phyloP scores from a whole-genome alignment of 1,139 yeast genomes.

The Kazachstania sp. region DNA sequence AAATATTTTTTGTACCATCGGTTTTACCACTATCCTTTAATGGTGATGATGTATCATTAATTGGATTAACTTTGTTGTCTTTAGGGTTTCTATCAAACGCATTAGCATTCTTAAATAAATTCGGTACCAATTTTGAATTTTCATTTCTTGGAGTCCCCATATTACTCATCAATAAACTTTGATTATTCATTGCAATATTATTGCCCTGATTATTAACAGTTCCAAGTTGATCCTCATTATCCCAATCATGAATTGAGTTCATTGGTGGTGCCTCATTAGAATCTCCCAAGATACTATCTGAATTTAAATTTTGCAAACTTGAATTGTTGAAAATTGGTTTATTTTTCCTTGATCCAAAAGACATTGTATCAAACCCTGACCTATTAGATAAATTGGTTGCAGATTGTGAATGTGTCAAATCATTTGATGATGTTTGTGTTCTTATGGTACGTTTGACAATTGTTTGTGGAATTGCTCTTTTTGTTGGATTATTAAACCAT shows the following conservation, averaged over 20 bases:
- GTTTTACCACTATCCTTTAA: neutral
- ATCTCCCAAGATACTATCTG: slow-evolving; percentile 16
- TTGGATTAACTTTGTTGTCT: neutral
- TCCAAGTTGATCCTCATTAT: slow-evolving; percentile 31
- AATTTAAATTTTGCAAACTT: slow-evolving; percentile 11
- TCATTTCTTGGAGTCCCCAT: neutral
- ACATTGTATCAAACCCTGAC: slow-evolving; percentile 31
- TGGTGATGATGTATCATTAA: neutral
- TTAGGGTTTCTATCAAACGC: slow-evolving; percentile 5
- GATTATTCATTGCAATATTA: neutral
- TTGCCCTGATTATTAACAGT: slow-evolving; percentile 15
- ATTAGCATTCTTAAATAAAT: slow-evolving; percentile 2
- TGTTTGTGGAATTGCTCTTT: slow-evolving; percentile 49
- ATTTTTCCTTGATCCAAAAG: slow-evolving; percentile 34
- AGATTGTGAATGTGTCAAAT: slow-evolving; percentile 1
- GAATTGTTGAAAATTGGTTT: slow-evolving; percentile 10
- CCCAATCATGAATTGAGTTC: slow-evolving; percentile 48
- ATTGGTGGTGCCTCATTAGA: slow-evolving; percentile 44
- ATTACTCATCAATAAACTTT: neutral
- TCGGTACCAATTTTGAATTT: neutral
- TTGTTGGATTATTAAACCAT: slow-evolving; percentile 50
- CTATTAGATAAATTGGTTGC: slow-evolving; percentile 9
- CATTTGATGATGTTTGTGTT: slow-evolving; percentile 11
- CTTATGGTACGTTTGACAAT: slow-evolving; percentile 37
- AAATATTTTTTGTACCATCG: neutral